Conservation (phyloP, 306 rosid genomes). For the Alnus glutinosa region DNA sequence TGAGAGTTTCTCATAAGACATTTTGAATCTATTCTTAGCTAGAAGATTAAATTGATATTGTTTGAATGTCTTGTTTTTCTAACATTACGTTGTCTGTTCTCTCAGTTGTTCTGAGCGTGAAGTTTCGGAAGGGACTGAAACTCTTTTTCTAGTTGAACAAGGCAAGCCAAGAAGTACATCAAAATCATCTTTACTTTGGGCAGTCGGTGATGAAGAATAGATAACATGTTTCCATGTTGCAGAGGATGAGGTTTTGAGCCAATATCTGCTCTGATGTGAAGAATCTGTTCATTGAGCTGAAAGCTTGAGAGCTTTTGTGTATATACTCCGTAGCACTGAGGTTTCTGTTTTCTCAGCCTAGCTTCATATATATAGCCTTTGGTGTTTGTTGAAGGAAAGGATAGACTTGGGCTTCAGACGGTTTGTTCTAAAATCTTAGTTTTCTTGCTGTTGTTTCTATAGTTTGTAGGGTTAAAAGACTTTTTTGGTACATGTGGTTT, state of each 20-base stretch:
- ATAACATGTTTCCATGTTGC: not conserved
- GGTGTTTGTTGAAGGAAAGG: too few relatives aligned
- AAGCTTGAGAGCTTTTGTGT: not conserved
- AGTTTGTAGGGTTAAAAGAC: too few relatives aligned
- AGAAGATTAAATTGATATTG: not conserved
- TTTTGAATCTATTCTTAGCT: not conserved
- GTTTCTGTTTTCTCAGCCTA: not conserved
- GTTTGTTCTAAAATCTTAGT: too few relatives aligned
- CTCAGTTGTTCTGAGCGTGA: not conserved
- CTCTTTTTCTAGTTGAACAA: constrained; percentile 4
- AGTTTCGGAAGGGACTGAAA: not conserved
- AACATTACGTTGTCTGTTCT: not conserved
- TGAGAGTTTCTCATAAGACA: not conserved
- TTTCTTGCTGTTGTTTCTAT: too few relatives aligned
- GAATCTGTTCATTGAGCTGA: not conserved
- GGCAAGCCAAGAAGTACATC: not conserved
- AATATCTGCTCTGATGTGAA: not conserved
- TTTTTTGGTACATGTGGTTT: too few relatives aligned
- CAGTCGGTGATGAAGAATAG: not conserved
- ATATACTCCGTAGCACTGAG: not conserved
- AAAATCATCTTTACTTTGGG: not conserved
- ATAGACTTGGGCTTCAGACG: too few relatives aligned
- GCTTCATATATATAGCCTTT: not conserved
- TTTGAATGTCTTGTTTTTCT: not conserved
- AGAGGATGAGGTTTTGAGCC: constrained; percentile 1